A percentile compares a stretch with the other conserved stretches of the same genome.
Conservation (phyloP, 805 yeast genomes). For the Candida jianshihensis region DNA sequence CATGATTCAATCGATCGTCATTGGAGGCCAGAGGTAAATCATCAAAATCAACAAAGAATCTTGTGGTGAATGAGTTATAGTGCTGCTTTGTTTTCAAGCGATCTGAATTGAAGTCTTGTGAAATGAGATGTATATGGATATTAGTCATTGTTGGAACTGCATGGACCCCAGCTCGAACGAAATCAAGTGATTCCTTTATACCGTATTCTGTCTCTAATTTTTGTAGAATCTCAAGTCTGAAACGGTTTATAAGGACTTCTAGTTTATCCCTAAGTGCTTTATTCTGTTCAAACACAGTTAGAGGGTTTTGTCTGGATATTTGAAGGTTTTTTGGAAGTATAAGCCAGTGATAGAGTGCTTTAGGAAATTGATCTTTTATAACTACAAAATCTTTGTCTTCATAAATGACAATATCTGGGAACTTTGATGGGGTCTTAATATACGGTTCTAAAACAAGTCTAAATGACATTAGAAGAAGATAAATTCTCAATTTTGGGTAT, state of each 20-base stretch:
- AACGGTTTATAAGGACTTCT: constrained; percentile 5
- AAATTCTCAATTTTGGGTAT: too few relatives aligned
- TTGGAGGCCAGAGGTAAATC: constrained; percentile 2
- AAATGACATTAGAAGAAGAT: constrained; percentile 34
- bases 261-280: constrained; percentile 25
- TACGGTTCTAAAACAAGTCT: constrained; percentile 41
- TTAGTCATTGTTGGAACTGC: constrained; percentile 63
- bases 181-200: constrained; percentile 15
- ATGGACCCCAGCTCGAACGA: constrained; percentile 57
- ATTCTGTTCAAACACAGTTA: constrained; percentile 17
- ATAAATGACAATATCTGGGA: constrained; percentile 33
- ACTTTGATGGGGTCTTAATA: constrained; percentile 38
- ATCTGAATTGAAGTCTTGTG: constrained; percentile 51
- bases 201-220: constrained; percentile 12
- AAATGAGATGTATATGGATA: constrained; percentile 67
- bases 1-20: constrained; percentile 5
- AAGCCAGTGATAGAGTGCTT: constrained; percentile 52
- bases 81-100: constrained; percentile 56
- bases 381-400: constrained; percentile 48
- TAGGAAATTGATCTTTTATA: constrained; percentile 56
- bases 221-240: constrained; percentile 13
- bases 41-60: constrained; percentile 46
- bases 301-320: constrained; percentile 43
- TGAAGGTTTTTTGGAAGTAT: constrained; percentile 45
- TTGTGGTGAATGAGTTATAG: constrained; percentile 63